Percentiles rank a stretch among this genome's conserved stretches.
These are phyloP conservation scores for Diaporthe citrichinensis DNA, from an alignment of 2,329 filamentous ascomycete species.

Conservation along the genomic window DNA sequence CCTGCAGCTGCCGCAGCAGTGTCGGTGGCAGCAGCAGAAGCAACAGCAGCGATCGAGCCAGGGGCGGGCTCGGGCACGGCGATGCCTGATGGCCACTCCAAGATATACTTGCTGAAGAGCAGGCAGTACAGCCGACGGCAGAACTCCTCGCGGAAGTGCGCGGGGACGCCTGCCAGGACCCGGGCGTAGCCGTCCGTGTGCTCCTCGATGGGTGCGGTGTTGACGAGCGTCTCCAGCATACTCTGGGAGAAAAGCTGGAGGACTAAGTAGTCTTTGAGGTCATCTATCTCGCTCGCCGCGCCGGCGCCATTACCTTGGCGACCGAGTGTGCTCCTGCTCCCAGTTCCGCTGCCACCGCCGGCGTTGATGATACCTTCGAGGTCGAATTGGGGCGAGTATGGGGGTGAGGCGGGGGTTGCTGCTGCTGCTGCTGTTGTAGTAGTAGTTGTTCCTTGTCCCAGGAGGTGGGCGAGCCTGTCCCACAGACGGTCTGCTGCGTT, in stretches of 20 bases:
- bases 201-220: slow-evolving; percentile 27
- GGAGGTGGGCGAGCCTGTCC: slow-evolving; percentile 11
- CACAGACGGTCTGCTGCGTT: slow-evolving; percentile 36
- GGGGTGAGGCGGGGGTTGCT: background rate
- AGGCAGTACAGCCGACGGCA: slow-evolving; percentile 37
- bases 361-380: background rate
- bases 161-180: slow-evolving; percentile 21
- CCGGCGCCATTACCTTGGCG: background rate
- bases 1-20: background rate
- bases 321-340: background rate
- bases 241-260: slow-evolving; percentile 11
- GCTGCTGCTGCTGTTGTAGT: background rate
- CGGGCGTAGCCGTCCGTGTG: slow-evolving; percentile 27
- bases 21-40: background rate
- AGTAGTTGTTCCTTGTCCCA: background rate
- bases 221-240: slow-evolving; percentile 29
- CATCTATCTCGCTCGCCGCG: slow-evolving; percentile 24
- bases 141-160: slow-evolving; percentile 35
- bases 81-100: slow-evolving; percentile 38
- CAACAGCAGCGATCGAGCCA: background rate
- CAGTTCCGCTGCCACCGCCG: background rate
- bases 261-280: slow-evolving; percentile 37
- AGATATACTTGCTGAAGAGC: slow-evolving; percentile 34
- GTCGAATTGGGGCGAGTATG: background rate
- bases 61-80: slow-evolving; percentile 10